Conservation (phyloP, 768 basidiomycete genomes). For the Collybia sp. region DNA sequence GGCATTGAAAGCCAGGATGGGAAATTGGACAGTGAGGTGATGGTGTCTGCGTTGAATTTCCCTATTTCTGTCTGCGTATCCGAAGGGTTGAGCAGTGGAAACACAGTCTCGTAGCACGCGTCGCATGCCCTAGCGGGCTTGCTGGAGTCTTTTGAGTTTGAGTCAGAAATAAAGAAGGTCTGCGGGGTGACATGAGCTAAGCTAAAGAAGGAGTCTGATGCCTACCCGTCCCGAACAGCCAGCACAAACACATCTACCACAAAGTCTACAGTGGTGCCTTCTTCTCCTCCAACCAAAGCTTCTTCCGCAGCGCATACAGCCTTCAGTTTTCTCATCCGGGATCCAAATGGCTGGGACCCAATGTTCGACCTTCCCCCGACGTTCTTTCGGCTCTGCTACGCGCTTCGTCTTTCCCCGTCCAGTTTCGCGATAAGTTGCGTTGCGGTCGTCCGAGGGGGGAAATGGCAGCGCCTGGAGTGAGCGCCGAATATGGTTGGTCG, state of each 20-base stretch:
- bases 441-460: conserved; percentile 46
- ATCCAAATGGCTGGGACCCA: conserved; percentile 94
- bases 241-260: conserved; percentile 85
- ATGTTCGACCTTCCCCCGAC: conserved; percentile 60
- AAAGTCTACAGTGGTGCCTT: conserved; percentile 83
- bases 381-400: conserved; percentile 21
- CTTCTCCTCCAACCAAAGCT: conserved; percentile 75
- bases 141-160: conserved; percentile 34
- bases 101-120: conserved; percentile 82
- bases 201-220: not conserved
- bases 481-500: conserved; percentile 70
- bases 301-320: conserved; percentile 81
- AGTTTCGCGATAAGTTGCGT: conserved; percentile 22
- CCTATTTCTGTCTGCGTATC: conserved; percentile 4
- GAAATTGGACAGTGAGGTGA: conserved; percentile 46
- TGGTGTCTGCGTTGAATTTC: conserved; percentile 28
- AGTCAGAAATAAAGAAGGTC: conserved; percentile 81
- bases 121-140: conserved; percentile 79
- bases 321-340: conserved; percentile 76
- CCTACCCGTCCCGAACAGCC: conserved; percentile 74
- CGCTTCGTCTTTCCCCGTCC: conserved; percentile 10
- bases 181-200: conserved; percentile 19
- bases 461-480: conserved; percentile 72
- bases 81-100: conserved; percentile 51
- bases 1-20: conserved; percentile 58